A percentile compares a stretch with the other conserved stretches of the same genome.
phyloP scores from a whole-genome alignment of 2,329 filamentous ascomycete genomes.

The Sporothrix dimorphospora region DNA sequence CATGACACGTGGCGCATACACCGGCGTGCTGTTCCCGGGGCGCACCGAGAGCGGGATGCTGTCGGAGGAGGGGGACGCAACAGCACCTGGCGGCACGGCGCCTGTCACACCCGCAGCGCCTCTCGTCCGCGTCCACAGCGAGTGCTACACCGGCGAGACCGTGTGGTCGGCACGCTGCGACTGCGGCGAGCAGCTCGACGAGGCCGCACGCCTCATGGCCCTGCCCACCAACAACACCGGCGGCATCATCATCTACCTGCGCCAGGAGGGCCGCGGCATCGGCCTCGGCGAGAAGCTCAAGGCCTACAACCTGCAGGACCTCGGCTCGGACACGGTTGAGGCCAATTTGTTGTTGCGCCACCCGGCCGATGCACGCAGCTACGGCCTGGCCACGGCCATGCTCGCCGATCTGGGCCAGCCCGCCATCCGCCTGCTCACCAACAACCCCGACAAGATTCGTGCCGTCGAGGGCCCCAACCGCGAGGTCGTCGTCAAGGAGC shows the following conservation, averaged over 20 bases:
- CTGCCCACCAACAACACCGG: slow-evolving; percentile 65
- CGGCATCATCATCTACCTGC: slow-evolving; percentile 92
- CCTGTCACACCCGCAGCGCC: no score
- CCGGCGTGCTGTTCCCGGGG: slow-evolving; percentile 83
- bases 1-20: slow-evolving; percentile 93
- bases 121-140: slow-evolving; percentile 91
- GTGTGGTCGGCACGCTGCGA: slow-evolving; percentile 98
- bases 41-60: slow-evolving; percentile 71
- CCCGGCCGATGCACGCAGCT: slow-evolving; percentile 91
- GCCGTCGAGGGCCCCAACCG: slow-evolving; percentile 90
- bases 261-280: slow-evolving; percentile 95
- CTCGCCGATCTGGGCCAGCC: slow-evolving; percentile 79
- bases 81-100: slow-evolving; percentile 1
- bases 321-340: slow-evolving; percentile 97
- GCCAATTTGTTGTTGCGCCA: slow-evolving; percentile 89
- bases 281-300: slow-evolving; percentile 95
- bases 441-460: slow-evolving; percentile 95
- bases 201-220: slow-evolving; percentile 92
- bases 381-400: slow-evolving; percentile 96
- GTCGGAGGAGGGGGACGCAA: background rate
- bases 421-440: slow-evolving; percentile 84
- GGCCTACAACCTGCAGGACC: slow-evolving; percentile 95
- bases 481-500: slow-evolving; percentile 83
- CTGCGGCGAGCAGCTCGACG: slow-evolving; percentile 96
- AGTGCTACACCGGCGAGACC: slow-evolving; percentile 98